Conservation (phyloP, 2,329 filamentous ascomycete species). For the Epichloe scottii region DNA sequence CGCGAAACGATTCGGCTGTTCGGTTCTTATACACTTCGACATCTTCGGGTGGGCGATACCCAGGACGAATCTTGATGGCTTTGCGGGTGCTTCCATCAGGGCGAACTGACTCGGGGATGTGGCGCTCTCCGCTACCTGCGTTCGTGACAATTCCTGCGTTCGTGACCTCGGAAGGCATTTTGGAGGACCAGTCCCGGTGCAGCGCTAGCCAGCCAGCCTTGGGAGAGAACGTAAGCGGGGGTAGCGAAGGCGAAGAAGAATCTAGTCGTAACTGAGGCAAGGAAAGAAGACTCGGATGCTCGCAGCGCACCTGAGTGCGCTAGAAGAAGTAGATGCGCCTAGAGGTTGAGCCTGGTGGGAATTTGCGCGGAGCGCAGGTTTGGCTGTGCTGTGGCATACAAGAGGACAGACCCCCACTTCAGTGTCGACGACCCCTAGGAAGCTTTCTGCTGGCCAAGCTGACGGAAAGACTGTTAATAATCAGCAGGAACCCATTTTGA, state of each 20-base stretch:
- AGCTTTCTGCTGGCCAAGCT: too few relatives aligned
- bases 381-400: neutral
- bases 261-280: neutral
- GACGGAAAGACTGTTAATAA: too few relatives aligned
- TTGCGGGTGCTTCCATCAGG: conserved; percentile 85
- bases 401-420: neutral
- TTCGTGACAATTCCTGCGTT: conserved; percentile 69
- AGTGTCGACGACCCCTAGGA: neutral
- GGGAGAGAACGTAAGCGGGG: neutral
- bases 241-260: too few relatives aligned
- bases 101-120: conserved; percentile 78
- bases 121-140: conserved; percentile 62
- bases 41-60: conserved; percentile 89
- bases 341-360: neutral
- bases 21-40: conserved; percentile 93
- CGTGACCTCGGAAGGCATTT: conserved; percentile 38
- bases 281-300: neutral
- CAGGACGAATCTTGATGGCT: conserved; percentile 87
- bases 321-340: neutral
- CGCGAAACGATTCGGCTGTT: conserved; percentile 74
- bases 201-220: neutral
- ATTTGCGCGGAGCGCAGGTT: neutral
- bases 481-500: too few relatives aligned
- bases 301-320: neutral
- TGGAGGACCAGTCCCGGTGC: neutral